A percentile compares a stretch with the other conserved stretches of the same genome.
These are phyloP conservation scores for Cyclotella atomus DNA, from an alignment of 108 stramenopile species.

Conservation along the genomic window DNA sequence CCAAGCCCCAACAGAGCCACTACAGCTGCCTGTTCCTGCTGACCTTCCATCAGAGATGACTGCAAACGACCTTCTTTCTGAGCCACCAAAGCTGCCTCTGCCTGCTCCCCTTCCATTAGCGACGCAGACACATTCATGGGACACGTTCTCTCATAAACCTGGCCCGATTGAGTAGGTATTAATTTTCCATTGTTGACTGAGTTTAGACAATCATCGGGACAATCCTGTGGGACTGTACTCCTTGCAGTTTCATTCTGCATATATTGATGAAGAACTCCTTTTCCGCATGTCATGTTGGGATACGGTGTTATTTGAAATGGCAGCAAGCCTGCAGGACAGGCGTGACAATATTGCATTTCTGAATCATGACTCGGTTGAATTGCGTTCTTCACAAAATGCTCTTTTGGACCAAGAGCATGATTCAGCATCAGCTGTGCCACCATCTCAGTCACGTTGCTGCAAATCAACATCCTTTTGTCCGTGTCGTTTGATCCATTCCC, in stretches of 20 bases:
- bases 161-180: constrained; percentile 1
- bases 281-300: constrained; percentile 13
- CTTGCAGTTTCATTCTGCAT: neutral
- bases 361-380: neutral
- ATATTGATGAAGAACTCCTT: neutral
- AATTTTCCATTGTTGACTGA: neutral
- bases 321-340: constrained; percentile 3
- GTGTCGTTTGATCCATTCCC: neutral
- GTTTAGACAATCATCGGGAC: constrained; percentile 1
- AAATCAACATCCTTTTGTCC: constrained; percentile 26
- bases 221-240: neutral
- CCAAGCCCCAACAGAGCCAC: no score
- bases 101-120: no score
- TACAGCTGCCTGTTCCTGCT: no score
- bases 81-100: no score
- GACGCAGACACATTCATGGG: constrained; percentile 5
- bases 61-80: no score
- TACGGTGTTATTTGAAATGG: constrained; percentile 10
- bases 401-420: constrained; percentile 33
- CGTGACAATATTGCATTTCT: constrained; percentile 3
- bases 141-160: constrained; percentile 7
- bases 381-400: neutral
- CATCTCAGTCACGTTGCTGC: constrained; percentile 40
- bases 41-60: no score
- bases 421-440: constrained; percentile 34